Evolutionary conservation across 129 eudicot genomes (phyloP).

Genomic region (Deinandra increscens): DNA sequence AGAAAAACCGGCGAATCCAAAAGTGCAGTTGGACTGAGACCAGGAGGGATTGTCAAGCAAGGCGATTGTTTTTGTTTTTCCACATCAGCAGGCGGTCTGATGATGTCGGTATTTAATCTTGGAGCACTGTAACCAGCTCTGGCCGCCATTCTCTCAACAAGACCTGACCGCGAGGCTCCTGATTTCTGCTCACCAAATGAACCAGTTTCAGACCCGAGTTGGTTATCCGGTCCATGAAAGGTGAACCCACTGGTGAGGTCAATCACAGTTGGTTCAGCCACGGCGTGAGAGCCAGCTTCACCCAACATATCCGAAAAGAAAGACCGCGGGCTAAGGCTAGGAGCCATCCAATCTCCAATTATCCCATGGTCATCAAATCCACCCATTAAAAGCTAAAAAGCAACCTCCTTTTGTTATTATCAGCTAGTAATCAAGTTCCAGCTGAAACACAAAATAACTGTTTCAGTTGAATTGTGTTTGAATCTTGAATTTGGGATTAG

Average conservation of each 20-base stretch:
- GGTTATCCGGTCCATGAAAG: constrained; percentile 29
- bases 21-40: constrained; percentile 61
- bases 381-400: constrained; percentile 34
- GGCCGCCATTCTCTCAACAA: constrained; percentile 59
- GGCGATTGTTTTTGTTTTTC: constrained; percentile 45
- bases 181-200: constrained; percentile 36
- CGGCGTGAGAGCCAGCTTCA: constrained; percentile 34
- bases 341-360: constrained; percentile 64
- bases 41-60: constrained; percentile 60
- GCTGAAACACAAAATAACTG: neutral
- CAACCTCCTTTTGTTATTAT: neutral
- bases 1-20: constrained; percentile 78
- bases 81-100: constrained; percentile 41
- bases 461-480: neutral
- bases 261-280: constrained; percentile 27
- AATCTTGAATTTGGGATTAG: too few species aligned
- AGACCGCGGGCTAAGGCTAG: constrained; percentile 44
- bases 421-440: neutral
- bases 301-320: constrained; percentile 40
- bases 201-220: constrained; percentile 22
- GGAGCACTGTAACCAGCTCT: constrained; percentile 72
- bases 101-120: constrained; percentile 58
- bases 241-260: constrained; percentile 24
- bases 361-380: constrained; percentile 57
- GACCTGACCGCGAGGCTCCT: constrained; percentile 46